Base-by-base conservation (phyloP, 306 rosid species). In the Begonia peltatifolia region DNA sequence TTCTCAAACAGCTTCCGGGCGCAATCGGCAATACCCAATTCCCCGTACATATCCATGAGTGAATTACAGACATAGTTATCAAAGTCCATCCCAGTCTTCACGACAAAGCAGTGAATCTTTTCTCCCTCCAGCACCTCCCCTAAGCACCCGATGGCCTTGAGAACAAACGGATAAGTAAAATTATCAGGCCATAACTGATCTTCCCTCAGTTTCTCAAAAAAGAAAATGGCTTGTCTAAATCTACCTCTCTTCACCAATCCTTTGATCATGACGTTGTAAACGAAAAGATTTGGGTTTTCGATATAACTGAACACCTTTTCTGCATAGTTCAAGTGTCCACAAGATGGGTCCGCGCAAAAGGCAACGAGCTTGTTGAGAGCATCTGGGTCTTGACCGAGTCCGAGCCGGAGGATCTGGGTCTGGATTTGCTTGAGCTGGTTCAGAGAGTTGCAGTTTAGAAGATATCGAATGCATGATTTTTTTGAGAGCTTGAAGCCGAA, bases 51-150 rank as follows among this genome's bases (percentile, higher is more conserved):
- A 41, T 64, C 80, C 72, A 86, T 70, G 23, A 82, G 72, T 9
- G 95, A 86, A 67, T 86, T 86, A 68, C 81, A 71, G 57, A 86
- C 87, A 71, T 70, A 85, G 47, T 67, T 6, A 68, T 81, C 95
- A 66, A 54, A 75, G 30, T 48, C 73, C 64, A 79, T 58, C 30
- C 83, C 85, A 41, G 74, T 68, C 56, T 79, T 82, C 13, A 75
- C 56, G 20, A 65, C 80, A 57, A 77, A 68, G 25, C 83, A 83
- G 72, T 85, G 95, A 75, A 79, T 49, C 73, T 74, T 79, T 48
- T 15, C 48, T 20, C 81, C 84, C 46, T 76, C 77, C 17, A 18
- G 22, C 50, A 47, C 51, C 44, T 70, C 71, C 47, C 87, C 62
- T 56, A 70, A 53, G 55, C 69, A 77, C 55, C 81, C 84, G 66